phyloP scores from a whole-genome alignment of 495 filamentous ascomycete species.

The Neurospora hispaniola region DNA sequence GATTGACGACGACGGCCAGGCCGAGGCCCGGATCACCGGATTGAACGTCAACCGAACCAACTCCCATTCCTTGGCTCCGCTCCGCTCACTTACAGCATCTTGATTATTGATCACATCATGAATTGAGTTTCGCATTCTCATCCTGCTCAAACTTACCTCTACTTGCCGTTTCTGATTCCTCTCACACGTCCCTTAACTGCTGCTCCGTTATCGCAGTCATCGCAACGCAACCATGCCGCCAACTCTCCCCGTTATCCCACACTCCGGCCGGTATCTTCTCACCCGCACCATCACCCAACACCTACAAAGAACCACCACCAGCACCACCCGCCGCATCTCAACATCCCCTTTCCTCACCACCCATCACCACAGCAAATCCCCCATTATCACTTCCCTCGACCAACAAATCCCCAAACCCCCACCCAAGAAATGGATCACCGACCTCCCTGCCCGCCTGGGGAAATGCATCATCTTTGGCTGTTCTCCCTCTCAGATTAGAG shows the following conservation, averaged over 20 bases:
- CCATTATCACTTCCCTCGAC: background rate
- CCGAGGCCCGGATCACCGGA: background rate
- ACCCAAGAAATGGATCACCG: constrained; percentile 60
- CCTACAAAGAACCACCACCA: background rate
- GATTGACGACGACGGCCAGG: background rate
- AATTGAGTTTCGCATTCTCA: background rate
- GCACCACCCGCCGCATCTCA: background rate
- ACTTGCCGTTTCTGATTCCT: too few relatives aligned
- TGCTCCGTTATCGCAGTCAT: background rate
- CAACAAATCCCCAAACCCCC: constrained; percentile 9
- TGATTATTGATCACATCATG: background rate
- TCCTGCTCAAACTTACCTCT: background rate
- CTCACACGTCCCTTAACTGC: too few relatives aligned
- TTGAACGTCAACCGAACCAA: background rate
- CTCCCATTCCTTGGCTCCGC: background rate
- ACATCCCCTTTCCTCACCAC: background rate
- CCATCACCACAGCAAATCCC: background rate
- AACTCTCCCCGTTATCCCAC: background rate
- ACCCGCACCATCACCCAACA: background rate
- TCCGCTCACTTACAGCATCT: background rate
- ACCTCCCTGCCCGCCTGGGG: constrained; percentile 63
- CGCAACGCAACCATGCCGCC: background rate
- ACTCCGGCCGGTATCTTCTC: background rate
- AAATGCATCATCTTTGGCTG: constrained; percentile 77
- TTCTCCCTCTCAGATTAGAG: constrained; percentile 43